phyloP scores from a whole-genome alignment of 2,329 filamentous ascomycete species.

The Trichothecium sympodiale region DNA sequence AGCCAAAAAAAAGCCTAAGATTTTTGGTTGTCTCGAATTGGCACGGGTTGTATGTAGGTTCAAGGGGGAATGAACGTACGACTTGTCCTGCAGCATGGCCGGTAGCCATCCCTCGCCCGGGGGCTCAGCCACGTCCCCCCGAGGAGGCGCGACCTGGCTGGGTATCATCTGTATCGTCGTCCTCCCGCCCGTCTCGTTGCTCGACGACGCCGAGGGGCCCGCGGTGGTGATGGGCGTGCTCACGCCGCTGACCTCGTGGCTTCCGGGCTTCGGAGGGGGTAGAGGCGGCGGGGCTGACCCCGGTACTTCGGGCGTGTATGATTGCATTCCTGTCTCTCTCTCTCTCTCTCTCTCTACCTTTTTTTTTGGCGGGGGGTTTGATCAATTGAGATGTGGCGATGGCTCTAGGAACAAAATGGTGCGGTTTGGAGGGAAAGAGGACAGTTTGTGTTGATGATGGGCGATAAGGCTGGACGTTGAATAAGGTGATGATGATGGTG shows the following conservation, averaged over 20 bases:
- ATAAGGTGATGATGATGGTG: too few relatives aligned
- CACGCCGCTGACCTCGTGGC: slow-evolving; percentile 56
- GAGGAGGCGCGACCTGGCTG: slow-evolving; percentile 6
- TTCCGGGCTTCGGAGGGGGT: slow-evolving; percentile 61
- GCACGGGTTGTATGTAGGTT: slow-evolving; percentile 9
- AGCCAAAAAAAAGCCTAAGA: too few relatives aligned
- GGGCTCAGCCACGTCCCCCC: slow-evolving; percentile 9
- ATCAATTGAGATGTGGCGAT: too few relatives aligned
- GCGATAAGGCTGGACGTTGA: too few relatives aligned
- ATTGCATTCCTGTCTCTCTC: slow-evolving; percentile 2
- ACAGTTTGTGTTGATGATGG: too few relatives aligned
- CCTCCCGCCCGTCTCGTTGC: slow-evolving; percentile 16
- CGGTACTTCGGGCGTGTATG: slow-evolving; percentile 13
- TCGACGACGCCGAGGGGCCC: slow-evolving; percentile 18
- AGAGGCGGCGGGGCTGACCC: slow-evolving; percentile 39
- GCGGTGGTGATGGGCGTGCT: slow-evolving; percentile 47
- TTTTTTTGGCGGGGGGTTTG: too few relatives aligned
- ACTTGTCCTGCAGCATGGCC: slow-evolving; percentile 64
- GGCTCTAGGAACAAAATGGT: too few relatives aligned
- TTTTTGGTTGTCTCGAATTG: too few relatives aligned
- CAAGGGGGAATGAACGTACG: slow-evolving; percentile 41
- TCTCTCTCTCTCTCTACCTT: too few relatives aligned
- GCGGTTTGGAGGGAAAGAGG: too few relatives aligned
- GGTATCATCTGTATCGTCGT: not conserved
- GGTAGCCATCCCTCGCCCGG: slow-evolving; percentile 71